These are phyloP conservation scores for Zanthoxylum bungeanum DNA, from an alignment of 345 rosid genomes.

Conservation along the genomic window DNA sequence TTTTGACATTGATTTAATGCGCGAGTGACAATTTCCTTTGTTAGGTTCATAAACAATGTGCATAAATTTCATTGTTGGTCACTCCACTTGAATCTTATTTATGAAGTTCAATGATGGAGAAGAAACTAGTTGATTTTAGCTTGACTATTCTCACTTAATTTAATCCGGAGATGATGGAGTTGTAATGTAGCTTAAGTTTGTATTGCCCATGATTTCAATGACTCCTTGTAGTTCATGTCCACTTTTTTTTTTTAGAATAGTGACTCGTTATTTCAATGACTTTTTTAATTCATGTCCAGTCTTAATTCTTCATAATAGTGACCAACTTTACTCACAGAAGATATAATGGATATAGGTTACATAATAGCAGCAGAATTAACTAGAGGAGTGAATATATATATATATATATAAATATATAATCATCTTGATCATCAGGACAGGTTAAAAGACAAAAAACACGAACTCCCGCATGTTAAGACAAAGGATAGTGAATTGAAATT, in stretches of 20 bases:
- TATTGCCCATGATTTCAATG: constrained; percentile 5
- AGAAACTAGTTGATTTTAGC: constrained; percentile 23
- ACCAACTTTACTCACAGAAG: neutral
- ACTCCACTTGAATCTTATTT: no score
- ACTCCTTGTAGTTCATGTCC: neutral
- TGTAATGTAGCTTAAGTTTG: constrained; percentile 32
- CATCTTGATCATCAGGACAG: no score
- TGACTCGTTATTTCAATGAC: no score
- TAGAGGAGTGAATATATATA: no score
- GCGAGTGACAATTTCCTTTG: constrained; percentile 44
- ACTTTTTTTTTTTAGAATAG: no score
- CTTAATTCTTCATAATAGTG: neutral
- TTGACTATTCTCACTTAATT: constrained; percentile 25
- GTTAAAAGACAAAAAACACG: no score
- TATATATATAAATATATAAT: no score
- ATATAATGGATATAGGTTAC: neutral
- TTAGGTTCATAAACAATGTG: constrained; percentile 25
- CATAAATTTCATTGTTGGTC: no score
- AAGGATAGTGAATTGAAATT: no score
- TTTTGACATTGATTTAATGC: constrained; percentile 92
- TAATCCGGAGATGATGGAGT: constrained; percentile 20
- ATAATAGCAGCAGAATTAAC: neutral
- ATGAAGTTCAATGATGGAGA: constrained; percentile 18
- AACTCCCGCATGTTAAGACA: no score
- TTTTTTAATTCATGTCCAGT: no score